Evolutionary conservation across 352 stramenopile genomes (phyloP).

Genomic region (Phytophthora parvispora): DNA sequence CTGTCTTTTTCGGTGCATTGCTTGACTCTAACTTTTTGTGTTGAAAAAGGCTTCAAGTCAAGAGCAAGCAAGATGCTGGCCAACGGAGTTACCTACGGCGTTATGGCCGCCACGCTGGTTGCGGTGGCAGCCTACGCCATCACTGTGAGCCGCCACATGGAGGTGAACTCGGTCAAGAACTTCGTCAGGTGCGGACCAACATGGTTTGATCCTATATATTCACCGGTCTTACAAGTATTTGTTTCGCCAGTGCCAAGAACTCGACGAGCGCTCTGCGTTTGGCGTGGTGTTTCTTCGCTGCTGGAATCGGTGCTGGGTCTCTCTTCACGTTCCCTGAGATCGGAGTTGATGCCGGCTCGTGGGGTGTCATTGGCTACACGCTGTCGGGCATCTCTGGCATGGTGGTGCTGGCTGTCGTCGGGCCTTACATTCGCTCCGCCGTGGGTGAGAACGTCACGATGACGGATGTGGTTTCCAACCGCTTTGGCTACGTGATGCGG

Average conservation of each 20-base stretch:
- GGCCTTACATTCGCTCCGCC: slow-evolving; percentile 55
- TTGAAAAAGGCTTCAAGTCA: background rate
- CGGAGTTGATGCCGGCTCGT: slow-evolving; percentile 64
- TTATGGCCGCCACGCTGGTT: slow-evolving; percentile 72
- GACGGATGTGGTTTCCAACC: slow-evolving; percentile 68
- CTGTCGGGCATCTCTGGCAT: slow-evolving; percentile 62
- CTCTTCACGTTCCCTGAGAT: slow-evolving; percentile 80
- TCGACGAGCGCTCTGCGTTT: slow-evolving; percentile 55
- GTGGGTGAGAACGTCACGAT: slow-evolving; percentile 73
- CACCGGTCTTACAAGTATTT: background rate
- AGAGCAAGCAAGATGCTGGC: slow-evolving; percentile 50
- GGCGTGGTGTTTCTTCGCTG: slow-evolving; percentile 77
- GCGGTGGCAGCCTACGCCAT: slow-evolving; percentile 75
- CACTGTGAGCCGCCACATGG: slow-evolving; percentile 58
- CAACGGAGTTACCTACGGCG: slow-evolving; percentile 54
- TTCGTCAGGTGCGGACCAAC: slow-evolving; percentile 64
- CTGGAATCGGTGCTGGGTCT: slow-evolving; percentile 74
- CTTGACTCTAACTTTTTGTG: background rate
- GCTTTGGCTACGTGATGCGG: slow-evolving; percentile 68
- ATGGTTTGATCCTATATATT: background rate
- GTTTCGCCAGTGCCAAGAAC: slow-evolving; percentile 58
- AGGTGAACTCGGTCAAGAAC: slow-evolving; percentile 64
- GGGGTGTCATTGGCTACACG: slow-evolving; percentile 77
- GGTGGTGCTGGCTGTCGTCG: slow-evolving; percentile 52
- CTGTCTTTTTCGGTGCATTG: background rate